A percentile compares a stretch with the other conserved stretches of the same genome.
Conservation (phyloP, 1,139 yeast species). For the Dujonia santamariae region DNA sequence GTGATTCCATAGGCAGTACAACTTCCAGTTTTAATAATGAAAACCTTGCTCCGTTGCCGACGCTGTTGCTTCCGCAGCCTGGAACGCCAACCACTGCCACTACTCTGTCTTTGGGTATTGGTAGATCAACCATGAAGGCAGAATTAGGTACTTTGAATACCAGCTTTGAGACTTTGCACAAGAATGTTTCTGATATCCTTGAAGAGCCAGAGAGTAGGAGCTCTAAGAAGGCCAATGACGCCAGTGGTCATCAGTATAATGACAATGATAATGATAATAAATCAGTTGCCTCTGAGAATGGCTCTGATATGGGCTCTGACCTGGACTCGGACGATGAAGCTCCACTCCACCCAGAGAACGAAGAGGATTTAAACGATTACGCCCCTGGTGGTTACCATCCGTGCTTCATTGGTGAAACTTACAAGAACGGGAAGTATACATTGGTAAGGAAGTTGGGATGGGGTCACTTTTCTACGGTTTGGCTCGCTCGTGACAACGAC, state of each 20-base stretch:
- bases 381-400: constrained; percentile 87
- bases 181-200: neutral
- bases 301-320: constrained; percentile 5
- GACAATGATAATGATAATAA: constrained; percentile 9
- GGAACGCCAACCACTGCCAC: constrained; percentile 26
- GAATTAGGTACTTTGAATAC: constrained; percentile 6
- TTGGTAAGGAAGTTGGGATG: constrained; percentile 68
- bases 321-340: constrained; percentile 34
- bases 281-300: constrained; percentile 8
- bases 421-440: constrained; percentile 57
- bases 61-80: constrained; percentile 23
- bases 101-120: constrained; percentile 20
- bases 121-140: constrained; percentile 4
- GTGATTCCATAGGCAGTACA: constrained; percentile 9
- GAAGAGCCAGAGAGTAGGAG: constrained; percentile 1
- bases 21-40: constrained; percentile 6
- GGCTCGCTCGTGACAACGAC: constrained; percentile 53
- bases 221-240: neutral
- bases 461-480: constrained; percentile 52
- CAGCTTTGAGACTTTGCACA: neutral
- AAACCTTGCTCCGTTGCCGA: constrained; percentile 10
- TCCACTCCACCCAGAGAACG: constrained; percentile 47
- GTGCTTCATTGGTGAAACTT: constrained; percentile 70
- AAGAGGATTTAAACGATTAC: constrained; percentile 70
- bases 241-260: too few species aligned